A percentile compares a stretch with the other conserved stretches of the same genome.
phyloP scores from a whole-genome alignment of 345 rosid genomes.

The Syzygium grande region DNA sequence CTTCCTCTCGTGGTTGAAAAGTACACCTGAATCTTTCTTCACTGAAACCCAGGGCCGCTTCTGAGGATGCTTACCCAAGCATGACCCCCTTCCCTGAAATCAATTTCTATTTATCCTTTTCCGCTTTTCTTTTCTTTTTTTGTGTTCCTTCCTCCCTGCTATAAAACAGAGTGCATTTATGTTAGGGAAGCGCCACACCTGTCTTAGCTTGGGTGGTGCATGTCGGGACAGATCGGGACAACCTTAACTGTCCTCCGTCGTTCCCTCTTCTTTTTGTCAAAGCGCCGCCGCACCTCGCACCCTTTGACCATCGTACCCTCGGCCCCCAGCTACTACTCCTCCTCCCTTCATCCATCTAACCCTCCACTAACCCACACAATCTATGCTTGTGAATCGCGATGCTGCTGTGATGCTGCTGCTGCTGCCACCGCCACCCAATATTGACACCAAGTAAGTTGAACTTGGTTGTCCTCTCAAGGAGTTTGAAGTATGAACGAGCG shows the following conservation, averaged over 20 bases:
- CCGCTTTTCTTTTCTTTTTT: too few relatives aligned
- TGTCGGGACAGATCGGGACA: constrained; percentile 41
- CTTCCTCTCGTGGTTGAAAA: not conserved
- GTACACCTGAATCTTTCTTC: not conserved
- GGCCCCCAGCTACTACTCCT: not conserved
- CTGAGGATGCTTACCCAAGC: not conserved
- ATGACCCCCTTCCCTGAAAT: not conserved
- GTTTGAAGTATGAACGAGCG: not conserved
- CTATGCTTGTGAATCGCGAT: not conserved
- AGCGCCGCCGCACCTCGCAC: not conserved
- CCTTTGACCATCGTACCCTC: not conserved
- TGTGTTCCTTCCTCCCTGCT: not conserved
- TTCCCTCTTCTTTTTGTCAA: not conserved
- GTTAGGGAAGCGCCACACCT: not conserved
- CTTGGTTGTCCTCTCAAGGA: not conserved
- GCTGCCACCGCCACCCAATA: not conserved
- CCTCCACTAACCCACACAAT: not conserved
- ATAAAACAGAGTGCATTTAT: not conserved
- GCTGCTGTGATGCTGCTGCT: not conserved
- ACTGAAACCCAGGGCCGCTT: not conserved
- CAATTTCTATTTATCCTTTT: not conserved
- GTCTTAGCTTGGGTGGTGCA: not conserved
- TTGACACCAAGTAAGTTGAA: not conserved
- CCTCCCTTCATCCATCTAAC: not conserved
- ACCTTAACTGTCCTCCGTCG: constrained; percentile 34